Evolutionary conservation across 257 asterid genomes (phyloP), one percentile per base, ranked within the genome.

Genomic region (Gentiana dahurica): DNA sequence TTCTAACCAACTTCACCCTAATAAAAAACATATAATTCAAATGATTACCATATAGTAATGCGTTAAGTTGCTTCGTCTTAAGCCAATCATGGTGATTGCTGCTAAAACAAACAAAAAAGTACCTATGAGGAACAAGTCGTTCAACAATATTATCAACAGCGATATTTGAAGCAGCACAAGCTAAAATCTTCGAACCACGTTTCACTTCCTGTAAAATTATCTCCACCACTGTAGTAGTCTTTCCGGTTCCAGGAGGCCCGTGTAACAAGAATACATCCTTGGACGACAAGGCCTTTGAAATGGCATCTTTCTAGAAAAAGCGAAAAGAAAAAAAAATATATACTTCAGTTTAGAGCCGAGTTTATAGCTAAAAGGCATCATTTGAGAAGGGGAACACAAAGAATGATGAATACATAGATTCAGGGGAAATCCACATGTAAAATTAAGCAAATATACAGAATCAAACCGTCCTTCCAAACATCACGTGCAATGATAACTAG

Each of bases 161-260:
- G 77, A 91, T 91, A 79, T 91, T 91, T 63, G 98, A 91, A 69
- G 98, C 97, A 34, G 98, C 94, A 70, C 98, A 91, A 71, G 93
- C 95, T 53, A 91, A 97, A 69, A 91, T 78, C 70, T 85, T 91
- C 3, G 88, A 83, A 43, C 97, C 98, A 57, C 83, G 93, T 82
- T 87, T 87, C 68, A 83, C 95, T 81, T 91, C 98, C 78, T 91
- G 98, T 64, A 91, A 76, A 68, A 91, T 87, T 66, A 85, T 85
- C 68, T 91, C 98, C 53, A 91, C 86, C 71, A 91, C 90, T 34
- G 98, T 87, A 8, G 98, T 91, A n/a, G 98, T 91, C 75, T 91
- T 91, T 76, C 98, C 97, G 53, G 98, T 91, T 73, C 97, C 97
- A 60, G 98, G 98, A 65, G 97, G 98, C 44, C 97, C 98, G 60